Evolutionary conservation across 345 rosid genomes (phyloP).

Genomic region (Populus pruinosa): DNA sequence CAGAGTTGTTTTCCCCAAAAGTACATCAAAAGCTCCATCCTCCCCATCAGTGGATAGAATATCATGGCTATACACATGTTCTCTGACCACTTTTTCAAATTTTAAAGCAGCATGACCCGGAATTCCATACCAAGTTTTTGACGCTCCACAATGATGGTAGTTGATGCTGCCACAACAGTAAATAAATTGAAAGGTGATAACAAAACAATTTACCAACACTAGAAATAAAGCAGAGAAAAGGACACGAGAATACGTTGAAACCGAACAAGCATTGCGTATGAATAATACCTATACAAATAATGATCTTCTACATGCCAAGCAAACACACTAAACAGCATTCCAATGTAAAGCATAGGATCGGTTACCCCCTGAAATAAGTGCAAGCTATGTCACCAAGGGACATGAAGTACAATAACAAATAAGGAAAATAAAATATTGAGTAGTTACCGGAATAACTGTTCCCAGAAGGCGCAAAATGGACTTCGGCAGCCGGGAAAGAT

Average conservation of each 20-base stretch:
- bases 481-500: conserved; percentile 76
- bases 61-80: conserved; percentile 73
- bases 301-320: conserved; percentile 99
- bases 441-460: conserved; percentile 76
- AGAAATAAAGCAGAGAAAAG: conserved; percentile 1
- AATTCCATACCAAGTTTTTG: conserved; percentile 98
- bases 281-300: conserved; percentile 81
- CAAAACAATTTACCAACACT: neutral
- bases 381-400: conserved; percentile 7
- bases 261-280: neutral
- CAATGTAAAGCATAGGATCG: conserved; percentile 99
- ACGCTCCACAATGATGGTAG: conserved; percentile 98
- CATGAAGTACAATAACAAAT: neutral
- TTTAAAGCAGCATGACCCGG: conserved; percentile 91
- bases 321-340: conserved; percentile 98
- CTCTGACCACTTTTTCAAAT: conserved; percentile 88
- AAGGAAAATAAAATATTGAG: neutral
- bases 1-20: conserved; percentile 91
- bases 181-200: neutral
- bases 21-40: conserved; percentile 97
- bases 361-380: conserved; percentile 85
- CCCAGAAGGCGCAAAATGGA: conserved; percentile 86
- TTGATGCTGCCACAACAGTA: conserved; percentile 60
- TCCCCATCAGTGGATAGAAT: conserved; percentile 74
- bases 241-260: neutral